These are phyloP conservation scores for Globisporangium nagaii DNA, from an alignment of 352 stramenopile species.

Conservation along the genomic window DNA sequence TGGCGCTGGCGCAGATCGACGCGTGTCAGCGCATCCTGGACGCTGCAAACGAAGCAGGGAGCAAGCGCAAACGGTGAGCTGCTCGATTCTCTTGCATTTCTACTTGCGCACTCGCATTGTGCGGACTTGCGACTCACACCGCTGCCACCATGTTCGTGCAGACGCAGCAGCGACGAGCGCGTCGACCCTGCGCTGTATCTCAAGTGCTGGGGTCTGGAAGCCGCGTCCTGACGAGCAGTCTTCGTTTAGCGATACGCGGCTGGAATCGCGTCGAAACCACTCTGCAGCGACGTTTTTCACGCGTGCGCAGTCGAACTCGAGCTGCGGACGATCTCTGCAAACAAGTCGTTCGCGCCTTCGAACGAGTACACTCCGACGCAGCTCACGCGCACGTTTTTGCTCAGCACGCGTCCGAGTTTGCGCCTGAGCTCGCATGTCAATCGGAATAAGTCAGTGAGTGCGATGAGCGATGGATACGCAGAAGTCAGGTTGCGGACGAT, in stretches of 20 bases:
- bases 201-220: conserved; percentile 29
- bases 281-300: no score
- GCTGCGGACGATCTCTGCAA: conserved; percentile 26
- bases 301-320: neutral
- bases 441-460: no score
- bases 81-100: neutral
- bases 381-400: conserved; percentile 92
- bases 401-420: conserved; percentile 87
- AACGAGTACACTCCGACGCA: conserved; percentile 93
- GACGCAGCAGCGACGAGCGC: neutral
- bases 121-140: neutral
- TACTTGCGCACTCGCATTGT: neutral
- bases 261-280: no score
- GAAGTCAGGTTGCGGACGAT: no score
- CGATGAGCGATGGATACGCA: no score
- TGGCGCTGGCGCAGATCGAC: conserved; percentile 27
- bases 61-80: conserved; percentile 19
- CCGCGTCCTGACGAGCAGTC: neutral
- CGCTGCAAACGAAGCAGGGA: conserved; percentile 8
- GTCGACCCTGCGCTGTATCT: conserved; percentile 33
- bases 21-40: conserved; percentile 37
- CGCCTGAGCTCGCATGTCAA: conserved; percentile 39
- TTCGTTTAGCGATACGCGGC: no score
- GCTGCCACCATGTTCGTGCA: neutral
- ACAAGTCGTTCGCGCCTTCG: conserved; percentile 92